These are phyloP conservation scores for Talaromyces sp. DNA, from an alignment of 2,329 filamentous ascomycete species.

Conservation along the genomic window DNA sequence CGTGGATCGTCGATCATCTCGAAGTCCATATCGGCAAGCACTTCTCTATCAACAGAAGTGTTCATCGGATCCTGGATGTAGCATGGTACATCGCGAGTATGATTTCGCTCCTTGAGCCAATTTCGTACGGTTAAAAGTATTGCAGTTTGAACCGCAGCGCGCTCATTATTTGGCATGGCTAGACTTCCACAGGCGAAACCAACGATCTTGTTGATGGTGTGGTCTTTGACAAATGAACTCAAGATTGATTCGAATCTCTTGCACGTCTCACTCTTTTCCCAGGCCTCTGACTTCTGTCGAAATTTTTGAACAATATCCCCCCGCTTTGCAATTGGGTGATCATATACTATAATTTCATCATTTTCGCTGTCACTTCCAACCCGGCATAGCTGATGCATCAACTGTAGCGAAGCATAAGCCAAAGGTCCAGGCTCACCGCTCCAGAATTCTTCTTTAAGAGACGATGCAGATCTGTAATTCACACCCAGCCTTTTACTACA, in stretches of 20 bases:
- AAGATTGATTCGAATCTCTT: slow-evolving; percentile 13
- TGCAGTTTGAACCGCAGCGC: slow-evolving; percentile 25
- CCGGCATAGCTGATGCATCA: neutral
- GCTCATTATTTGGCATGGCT: slow-evolving; percentile 3
- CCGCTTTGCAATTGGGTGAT: neutral
- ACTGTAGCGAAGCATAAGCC: neutral
- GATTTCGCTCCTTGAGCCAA: slow-evolving; percentile 10
- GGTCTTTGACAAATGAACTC: neutral
- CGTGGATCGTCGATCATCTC: slow-evolving; percentile 30
- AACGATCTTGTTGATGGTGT: slow-evolving; percentile 23
- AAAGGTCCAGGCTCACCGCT: neutral
- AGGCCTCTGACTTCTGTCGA: slow-evolving; percentile 7
- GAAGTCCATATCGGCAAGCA: slow-evolving; percentile 25
- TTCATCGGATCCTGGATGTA: slow-evolving; percentile 34
- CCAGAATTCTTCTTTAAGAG: too few species aligned
- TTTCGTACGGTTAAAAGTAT: slow-evolving; percentile 25
- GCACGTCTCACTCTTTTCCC: slow-evolving; percentile 23
- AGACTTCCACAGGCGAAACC: slow-evolving; percentile 24
- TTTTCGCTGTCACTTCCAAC: neutral
- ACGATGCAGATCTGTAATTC: too few species aligned
- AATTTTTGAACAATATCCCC: slow-evolving; percentile 17
- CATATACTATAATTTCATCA: neutral
- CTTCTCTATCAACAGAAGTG: slow-evolving; percentile 17
- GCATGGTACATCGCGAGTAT: slow-evolving; percentile 19
- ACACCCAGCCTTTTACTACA: too few species aligned